These are phyloP conservation scores for Athelia psychrophila DNA, from an alignment of 1,284 basidiomycete genomes.

Conservation along the genomic window DNA sequence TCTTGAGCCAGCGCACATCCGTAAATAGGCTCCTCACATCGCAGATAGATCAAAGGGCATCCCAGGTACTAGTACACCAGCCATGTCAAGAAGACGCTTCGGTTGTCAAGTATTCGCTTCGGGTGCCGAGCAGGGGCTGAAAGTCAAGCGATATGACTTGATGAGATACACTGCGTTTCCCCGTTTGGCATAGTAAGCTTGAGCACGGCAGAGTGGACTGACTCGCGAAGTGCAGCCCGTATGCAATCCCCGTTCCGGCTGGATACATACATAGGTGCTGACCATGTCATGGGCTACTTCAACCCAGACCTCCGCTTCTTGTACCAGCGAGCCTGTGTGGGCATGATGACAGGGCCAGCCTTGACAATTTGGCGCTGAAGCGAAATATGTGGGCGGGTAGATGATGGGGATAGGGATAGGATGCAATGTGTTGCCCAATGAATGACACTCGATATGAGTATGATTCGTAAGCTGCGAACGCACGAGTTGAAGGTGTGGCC, in stretches of 20 bases:
- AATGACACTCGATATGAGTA: constrained; percentile 54
- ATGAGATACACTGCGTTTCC: constrained; percentile 41
- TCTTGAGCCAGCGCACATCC: too few relatives aligned
- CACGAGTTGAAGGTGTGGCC: too few relatives aligned
- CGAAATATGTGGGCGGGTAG: constrained; percentile 34
- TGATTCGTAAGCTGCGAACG: too few relatives aligned
- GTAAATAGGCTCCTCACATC: too few relatives aligned
- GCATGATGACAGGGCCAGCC: constrained; percentile 52
- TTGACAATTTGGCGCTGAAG: constrained; percentile 38
- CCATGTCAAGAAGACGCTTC: too few relatives aligned
- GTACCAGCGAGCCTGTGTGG: constrained; percentile 37
- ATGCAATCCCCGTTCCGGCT: constrained; percentile 54
- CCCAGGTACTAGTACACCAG: too few relatives aligned
- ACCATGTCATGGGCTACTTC: constrained; percentile 64
- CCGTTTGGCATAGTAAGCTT: constrained; percentile 10
- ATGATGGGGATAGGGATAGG: constrained; percentile 58
- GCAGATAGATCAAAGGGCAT: too few relatives aligned
- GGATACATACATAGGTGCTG: constrained; percentile 55
- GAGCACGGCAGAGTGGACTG: constrained; percentile 1
- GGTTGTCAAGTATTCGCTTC: too few relatives aligned
- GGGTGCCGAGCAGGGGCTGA: too few relatives aligned
- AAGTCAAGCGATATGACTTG: too few relatives aligned
- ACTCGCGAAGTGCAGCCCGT: constrained; percentile 55
- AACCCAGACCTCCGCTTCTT: constrained; percentile 57
- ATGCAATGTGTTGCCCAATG: constrained; percentile 66